Base-by-base conservation (phyloP, 2,329 filamentous ascomycete genomes). In the Pyricularia grisea region DNA sequence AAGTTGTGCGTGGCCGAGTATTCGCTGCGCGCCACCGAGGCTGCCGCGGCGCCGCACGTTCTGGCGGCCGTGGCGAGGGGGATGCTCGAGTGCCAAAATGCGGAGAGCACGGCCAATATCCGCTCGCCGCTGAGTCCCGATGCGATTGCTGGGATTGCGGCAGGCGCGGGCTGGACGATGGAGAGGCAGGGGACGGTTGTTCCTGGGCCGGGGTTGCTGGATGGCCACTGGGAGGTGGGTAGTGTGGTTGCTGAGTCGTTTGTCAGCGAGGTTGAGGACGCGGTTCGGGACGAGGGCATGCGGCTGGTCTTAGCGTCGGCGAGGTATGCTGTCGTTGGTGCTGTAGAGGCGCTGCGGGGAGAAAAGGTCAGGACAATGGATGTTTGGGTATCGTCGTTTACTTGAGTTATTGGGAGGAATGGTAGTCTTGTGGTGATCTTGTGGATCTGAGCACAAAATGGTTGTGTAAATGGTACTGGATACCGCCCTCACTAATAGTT, bases 61-160 rank as follows among this genome's bases (percentile, higher is more conserved):
- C 76, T 87, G 0, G 82, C 84, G n/a, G 80, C 81, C 2, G 73
- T 87, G 25, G 75, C 84, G 0, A 76, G 79, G 50, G 81, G 78
- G 0, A 74, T 77, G 4, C 73, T 84, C 1, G 83, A 86, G 73
- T 78, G 76, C 2, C 79, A 79, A 67, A 68, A 71, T 0, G 70
- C 75, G 0, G 60, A 28, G 14, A 81, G 79, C 68, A 70, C 68
- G 0, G 79, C 78, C 10, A 87, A 88, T 73, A 79, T 88, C 12
- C 79, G 81, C 67, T 83, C 79, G 10, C 76, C 81, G 7, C 69
- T 86, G 17, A 77, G 78, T 9, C 84, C 83, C 17, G 71, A 70
- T 14, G 76, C 74, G 23, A 80, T 87, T 42, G 78, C 73, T 7
- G 72, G 74, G 3, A 72, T 80, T 4, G 81, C 79, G 2, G 11